Evolutionary conservation across 805 yeast genomes (phyloP).

Genomic region (Saccharomycopsis fermentans): DNA sequence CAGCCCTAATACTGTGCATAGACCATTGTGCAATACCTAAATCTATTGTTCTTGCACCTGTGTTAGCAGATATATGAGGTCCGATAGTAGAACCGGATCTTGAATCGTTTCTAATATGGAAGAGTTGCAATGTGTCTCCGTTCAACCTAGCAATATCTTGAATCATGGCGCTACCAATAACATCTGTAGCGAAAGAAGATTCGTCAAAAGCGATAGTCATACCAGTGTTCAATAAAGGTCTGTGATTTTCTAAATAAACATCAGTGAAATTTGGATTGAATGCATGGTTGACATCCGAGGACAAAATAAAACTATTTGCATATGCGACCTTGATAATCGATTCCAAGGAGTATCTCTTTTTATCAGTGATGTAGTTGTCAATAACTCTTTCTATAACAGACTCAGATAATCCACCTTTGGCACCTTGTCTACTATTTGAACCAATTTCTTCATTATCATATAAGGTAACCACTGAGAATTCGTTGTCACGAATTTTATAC

Average conservation of each 20-base stretch:
- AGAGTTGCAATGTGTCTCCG: constrained; percentile 61
- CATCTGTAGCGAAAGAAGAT: constrained; percentile 77
- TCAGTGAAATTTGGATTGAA: constrained; percentile 64
- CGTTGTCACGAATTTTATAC: constrained; percentile 24
- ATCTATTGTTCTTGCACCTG: constrained; percentile 71
- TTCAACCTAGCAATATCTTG: constrained; percentile 60
- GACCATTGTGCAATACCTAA: constrained; percentile 76
- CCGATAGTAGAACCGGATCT: constrained; percentile 89
- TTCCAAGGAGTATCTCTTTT: constrained; percentile 21
- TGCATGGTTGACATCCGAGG: constrained; percentile 80
- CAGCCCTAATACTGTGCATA: constrained; percentile 81
- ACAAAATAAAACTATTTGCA: constrained; percentile 69
- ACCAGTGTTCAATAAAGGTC: constrained; percentile 73
- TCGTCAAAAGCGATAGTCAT: constrained; percentile 63
- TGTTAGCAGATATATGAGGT: constrained; percentile 50
- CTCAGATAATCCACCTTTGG: constrained; percentile 67
- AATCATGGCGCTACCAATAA: constrained; percentile 57
- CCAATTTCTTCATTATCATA: constrained; percentile 83
- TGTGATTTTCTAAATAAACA: constrained; percentile 70
- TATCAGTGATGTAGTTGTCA: constrained; percentile 23
- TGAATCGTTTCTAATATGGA: constrained; percentile 78
- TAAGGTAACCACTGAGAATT: constrained; percentile 51
- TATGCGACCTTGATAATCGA: constrained; percentile 32
- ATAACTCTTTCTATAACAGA: constrained; percentile 49
- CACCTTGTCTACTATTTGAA: constrained; percentile 71